Percentiles rank a stretch among this genome's conserved stretches.
These are phyloP conservation scores for Russula emetica DNA, from an alignment of 768 basidiomycete genomes.

Conservation along the genomic window DNA sequence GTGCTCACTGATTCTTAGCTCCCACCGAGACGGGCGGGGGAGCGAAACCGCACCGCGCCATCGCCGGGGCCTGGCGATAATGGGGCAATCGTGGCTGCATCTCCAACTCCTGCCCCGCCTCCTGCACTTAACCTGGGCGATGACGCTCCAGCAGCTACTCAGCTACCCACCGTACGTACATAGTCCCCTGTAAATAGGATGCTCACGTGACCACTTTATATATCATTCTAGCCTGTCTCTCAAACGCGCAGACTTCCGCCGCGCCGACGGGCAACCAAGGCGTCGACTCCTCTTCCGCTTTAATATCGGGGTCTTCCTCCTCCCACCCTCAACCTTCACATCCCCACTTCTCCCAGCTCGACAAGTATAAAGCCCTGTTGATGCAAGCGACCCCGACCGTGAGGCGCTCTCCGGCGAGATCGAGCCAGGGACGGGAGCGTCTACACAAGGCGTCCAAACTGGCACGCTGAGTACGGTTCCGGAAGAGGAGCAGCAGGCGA, in stretches of 20 bases:
- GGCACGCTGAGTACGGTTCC: conserved; percentile 8
- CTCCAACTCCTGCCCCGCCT: background rate
- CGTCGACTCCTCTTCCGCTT: conserved; percentile 4
- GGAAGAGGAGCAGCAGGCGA: conserved; percentile 22
- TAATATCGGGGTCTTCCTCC: background rate
- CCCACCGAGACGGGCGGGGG: conserved; percentile 17
- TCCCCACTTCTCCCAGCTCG: conserved; percentile 20
- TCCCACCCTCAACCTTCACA: background rate
- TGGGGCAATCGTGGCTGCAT: background rate
- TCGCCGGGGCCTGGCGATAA: background rate
- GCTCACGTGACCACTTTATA: background rate
- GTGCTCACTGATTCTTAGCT: conserved; percentile 16
- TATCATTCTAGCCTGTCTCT: conserved; percentile 15
- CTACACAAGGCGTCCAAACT: background rate
- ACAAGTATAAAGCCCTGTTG: conserved; percentile 27
- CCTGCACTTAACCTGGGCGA: background rate
- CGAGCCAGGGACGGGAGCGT: conserved; percentile 7
- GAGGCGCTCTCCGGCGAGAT: background rate
- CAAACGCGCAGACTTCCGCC: conserved; percentile 18
- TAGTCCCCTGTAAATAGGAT: no score
- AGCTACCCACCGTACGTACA: conserved; percentile 19
- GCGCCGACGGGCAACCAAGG: conserved; percentile 17
- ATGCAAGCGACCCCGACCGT: conserved; percentile 27
- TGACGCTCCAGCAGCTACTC: background rate
- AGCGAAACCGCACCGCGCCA: background rate